These are phyloP conservation scores for Sporopachydermia lactativora DNA, from an alignment of 805 yeast genomes.

Conservation along the genomic window DNA sequence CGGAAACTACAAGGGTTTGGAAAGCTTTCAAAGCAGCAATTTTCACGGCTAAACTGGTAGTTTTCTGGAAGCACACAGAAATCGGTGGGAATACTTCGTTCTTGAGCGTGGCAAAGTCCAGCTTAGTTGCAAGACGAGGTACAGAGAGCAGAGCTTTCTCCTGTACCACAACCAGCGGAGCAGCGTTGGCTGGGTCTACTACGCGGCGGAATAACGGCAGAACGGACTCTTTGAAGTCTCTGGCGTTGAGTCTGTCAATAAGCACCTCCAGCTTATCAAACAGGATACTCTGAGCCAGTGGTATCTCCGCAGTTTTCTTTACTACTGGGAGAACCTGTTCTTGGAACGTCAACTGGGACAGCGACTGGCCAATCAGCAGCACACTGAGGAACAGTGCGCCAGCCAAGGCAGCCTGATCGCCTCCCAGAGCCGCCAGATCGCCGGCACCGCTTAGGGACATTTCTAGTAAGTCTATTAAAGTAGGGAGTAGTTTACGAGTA, in stretches of 20 bases:
- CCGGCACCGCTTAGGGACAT: slow-evolving; percentile 18
- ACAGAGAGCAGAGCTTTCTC: slow-evolving; percentile 35
- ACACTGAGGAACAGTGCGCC: slow-evolving; percentile 39
- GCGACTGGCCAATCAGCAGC: slow-evolving; percentile 43
- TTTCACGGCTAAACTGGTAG: slow-evolving; percentile 73
- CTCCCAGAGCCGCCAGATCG: slow-evolving; percentile 20
- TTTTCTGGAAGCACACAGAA: slow-evolving; percentile 62
- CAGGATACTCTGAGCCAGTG: slow-evolving; percentile 28
- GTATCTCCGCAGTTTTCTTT: slow-evolving; percentile 23
- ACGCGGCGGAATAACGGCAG: slow-evolving; percentile 28
- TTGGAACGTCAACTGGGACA: slow-evolving; percentile 68
- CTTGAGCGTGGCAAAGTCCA: slow-evolving; percentile 61
- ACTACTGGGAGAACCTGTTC: slow-evolving; percentile 45
- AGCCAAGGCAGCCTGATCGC: slow-evolving; percentile 26
- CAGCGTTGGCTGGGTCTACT: slow-evolving; percentile 19
- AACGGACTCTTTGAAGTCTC: slow-evolving; percentile 34
- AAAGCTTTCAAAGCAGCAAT: slow-evolving; percentile 50
- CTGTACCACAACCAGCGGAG: slow-evolving; percentile 32
- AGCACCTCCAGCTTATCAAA: slow-evolving; percentile 35
- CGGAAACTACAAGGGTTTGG: slow-evolving; percentile 37
- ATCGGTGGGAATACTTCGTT: slow-evolving; percentile 62
- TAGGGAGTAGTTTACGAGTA: slow-evolving; percentile 62
- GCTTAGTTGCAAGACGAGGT: slow-evolving; percentile 26
- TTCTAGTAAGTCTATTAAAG: slow-evolving; percentile 37
- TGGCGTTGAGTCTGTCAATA: slow-evolving; percentile 33